Conservation (phyloP, 2,329 filamentous ascomycete species). For the Arachnopeziza araneosa region DNA sequence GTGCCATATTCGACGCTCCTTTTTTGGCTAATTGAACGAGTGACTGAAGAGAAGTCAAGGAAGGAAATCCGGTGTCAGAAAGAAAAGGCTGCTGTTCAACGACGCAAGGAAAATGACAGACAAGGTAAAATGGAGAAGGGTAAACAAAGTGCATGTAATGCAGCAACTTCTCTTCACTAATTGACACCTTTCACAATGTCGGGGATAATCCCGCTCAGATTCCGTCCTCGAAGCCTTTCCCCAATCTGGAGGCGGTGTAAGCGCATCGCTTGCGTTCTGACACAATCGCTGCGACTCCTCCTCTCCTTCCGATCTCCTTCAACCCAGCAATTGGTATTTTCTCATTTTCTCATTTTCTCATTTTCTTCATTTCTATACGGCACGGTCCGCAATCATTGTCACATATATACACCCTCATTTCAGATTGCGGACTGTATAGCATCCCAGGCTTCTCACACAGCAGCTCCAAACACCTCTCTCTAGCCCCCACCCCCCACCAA, state of each 20-base stretch:
- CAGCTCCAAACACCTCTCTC: background rate
- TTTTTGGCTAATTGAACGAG: slow-evolving; percentile 5
- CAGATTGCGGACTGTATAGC: background rate
- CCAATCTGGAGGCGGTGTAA: background rate
- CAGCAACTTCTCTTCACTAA: background rate
- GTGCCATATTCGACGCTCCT: slow-evolving; percentile 49
- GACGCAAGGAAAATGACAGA: background rate
- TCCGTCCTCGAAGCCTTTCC: background rate
- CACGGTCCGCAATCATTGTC: slow-evolving; percentile 7
- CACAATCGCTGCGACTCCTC: background rate
- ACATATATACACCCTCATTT: background rate
- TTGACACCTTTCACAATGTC: background rate
- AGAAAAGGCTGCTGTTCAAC: background rate
- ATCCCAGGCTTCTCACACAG: slow-evolving; percentile 29
- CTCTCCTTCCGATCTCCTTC: background rate
- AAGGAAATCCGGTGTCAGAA: background rate
- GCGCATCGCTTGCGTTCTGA: background rate
- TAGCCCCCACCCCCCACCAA: slow-evolving; percentile 13
- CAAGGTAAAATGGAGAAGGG: background rate
- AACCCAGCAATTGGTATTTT: background rate
- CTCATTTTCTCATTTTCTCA: too few species aligned
- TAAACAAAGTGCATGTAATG: background rate
- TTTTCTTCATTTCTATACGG: background rate
- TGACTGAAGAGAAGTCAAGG: slow-evolving; percentile 1
- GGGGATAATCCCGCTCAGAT: background rate